phyloP scores from a whole-genome alignment of 306 rosid genomes.

The Gastrolobium villosum region DNA sequence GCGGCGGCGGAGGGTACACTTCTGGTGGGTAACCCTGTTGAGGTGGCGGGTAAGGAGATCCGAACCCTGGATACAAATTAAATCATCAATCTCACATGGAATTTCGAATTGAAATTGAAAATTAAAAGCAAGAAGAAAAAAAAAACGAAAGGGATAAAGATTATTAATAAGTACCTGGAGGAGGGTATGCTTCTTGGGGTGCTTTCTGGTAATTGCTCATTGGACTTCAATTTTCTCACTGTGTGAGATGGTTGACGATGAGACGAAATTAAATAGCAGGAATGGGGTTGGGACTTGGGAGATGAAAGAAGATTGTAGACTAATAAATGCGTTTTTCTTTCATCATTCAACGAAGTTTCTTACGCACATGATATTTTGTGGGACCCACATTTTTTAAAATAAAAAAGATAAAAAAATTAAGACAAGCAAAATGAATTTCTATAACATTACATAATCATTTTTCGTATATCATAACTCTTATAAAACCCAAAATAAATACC shows the following conservation, averaged over 20 bases:
- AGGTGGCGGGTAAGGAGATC: conserved; percentile 62
- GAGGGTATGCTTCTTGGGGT: conserved; percentile 22
- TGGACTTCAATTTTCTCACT: neutral
- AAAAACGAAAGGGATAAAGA: neutral
- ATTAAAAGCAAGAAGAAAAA: neutral
- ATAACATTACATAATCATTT: too few species aligned
- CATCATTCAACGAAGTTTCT: too few species aligned
- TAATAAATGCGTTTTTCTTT: too few species aligned
- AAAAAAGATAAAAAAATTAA: too few species aligned
- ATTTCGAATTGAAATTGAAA: neutral
- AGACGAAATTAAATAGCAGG: too few species aligned
- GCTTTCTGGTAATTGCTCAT: conserved; percentile 18
- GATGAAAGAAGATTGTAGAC: too few species aligned
- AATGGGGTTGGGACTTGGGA: too few species aligned
- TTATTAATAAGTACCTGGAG: neutral
- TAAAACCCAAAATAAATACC: too few species aligned
- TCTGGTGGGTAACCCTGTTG: conserved; percentile 54
- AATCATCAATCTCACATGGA: neutral
- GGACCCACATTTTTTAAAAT: too few species aligned
- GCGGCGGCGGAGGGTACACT: conserved; percentile 55
- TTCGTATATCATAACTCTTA: too few species aligned
- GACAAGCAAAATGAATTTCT: too few species aligned
- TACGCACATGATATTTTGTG: too few species aligned
- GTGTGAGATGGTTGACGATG: neutral
- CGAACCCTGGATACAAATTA: conserved; percentile 50